Evolutionary conservation across 495 filamentous ascomycete genomes (phyloP), one percentile per base, ranked within the genome.

Genomic region (Neurospora tetrasperma): DNA sequence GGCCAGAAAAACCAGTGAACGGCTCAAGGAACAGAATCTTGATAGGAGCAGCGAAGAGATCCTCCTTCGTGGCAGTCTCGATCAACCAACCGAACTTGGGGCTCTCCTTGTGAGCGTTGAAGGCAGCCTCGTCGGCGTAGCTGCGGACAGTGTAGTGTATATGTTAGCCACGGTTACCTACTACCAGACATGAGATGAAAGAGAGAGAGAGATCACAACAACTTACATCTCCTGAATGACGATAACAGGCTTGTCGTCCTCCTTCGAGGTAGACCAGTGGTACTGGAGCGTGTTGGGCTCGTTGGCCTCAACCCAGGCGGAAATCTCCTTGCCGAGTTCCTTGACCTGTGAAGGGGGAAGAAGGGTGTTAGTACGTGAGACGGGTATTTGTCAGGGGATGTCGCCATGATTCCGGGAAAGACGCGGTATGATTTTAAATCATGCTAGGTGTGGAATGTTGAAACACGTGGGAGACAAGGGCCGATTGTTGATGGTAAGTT

Each of bases 201-300:
- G 35, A 46, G 1, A 46, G 43, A 46, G 43, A n/a, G 43, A 46
- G 43, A 18, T 46, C 18, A 44, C 7, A 44, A 8, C 42, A 11
- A 76, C 76, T 41, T 71, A 79, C 78, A 41, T 41, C 71, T 79
- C 78, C 73, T 72, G 74, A 4, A 79, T 72, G 7, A 75, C 35
- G 46, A 79, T 73, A 39, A 73, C 72, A 31, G 78, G 78, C 59
- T 75, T 23, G 62, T 71, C 71, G 39, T 69, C 68, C n/a, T 68
- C 72, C 11, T 16, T 41, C 18, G 69, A 71, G 16, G 41, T 31
- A 39, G 77, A 79, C 78, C 78, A 79, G 20, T 78, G 71, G 73
- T 79, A 79, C 62, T 78, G 72, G 38, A 79, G 38, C 9, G 73
- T 71, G 14, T 73, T 76, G 20, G 78, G 74, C 73, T 79, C 78